These are phyloP conservation scores for Psidium guajava DNA, from an alignment of 345 rosid species.

Conservation along the genomic window DNA sequence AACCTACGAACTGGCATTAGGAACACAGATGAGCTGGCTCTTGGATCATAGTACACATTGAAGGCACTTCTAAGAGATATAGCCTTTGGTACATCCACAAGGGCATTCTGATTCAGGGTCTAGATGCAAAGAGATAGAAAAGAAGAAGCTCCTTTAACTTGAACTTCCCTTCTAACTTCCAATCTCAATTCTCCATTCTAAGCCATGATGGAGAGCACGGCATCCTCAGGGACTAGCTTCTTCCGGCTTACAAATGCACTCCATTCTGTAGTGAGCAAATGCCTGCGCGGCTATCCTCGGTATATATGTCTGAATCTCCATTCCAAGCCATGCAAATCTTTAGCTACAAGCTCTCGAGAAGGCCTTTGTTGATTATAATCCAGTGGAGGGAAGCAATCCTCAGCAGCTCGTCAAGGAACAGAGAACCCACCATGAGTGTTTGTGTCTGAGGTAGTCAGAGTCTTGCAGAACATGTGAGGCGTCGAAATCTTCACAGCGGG, in stretches of 20 bases:
- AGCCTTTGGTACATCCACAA: conserved; percentile 62
- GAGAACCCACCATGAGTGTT: conserved; percentile 99
- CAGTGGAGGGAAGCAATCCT: conserved; percentile 98
- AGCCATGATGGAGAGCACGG: conserved; percentile 96
- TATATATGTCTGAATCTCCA: conserved; percentile 98
- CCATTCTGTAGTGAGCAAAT: conserved; percentile 99
- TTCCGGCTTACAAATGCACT: conserved; percentile 96
- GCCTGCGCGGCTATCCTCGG: conserved; percentile 98
- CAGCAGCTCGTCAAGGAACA: conserved; percentile 98
- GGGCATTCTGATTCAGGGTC: conserved; percentile 45
- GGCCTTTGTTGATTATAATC: conserved; percentile 95
- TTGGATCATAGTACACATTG: conserved; percentile 86
- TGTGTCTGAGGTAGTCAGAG: conserved; percentile 97
- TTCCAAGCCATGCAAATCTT: conserved; percentile 91
- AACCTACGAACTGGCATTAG: conserved; percentile 55
- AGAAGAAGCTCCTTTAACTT: conserved; percentile 39
- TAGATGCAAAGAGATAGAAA: conserved; percentile 35
- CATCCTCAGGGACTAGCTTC: conserved; percentile 98
- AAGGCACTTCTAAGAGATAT: conserved; percentile 45
- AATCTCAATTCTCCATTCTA: conserved; percentile 86
- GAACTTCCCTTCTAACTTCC: conserved; percentile 89
- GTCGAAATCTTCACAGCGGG: conserved; percentile 46
- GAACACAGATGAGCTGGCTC: conserved; percentile 70
- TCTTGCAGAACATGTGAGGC: conserved; percentile 98
- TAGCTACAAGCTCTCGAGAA: conserved; percentile 93